Conservation (phyloP, 306 rosid species). For the Dalbergia cultrata region DNA sequence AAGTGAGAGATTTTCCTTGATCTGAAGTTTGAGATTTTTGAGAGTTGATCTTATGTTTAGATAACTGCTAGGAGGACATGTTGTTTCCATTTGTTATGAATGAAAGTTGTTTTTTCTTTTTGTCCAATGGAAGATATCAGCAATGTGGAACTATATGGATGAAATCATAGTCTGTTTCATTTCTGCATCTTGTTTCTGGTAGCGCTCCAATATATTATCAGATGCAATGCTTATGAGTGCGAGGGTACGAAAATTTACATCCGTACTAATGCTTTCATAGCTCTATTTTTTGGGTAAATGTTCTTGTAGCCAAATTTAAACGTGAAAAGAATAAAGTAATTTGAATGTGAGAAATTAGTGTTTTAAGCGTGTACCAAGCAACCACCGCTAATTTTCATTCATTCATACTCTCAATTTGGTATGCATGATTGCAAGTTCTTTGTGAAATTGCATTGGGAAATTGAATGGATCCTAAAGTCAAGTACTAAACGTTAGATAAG, state of each 20-base stretch:
- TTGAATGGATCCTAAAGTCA: too few relatives aligned
- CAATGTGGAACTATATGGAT: neutral
- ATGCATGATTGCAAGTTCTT: neutral
- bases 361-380: neutral
- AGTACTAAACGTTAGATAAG: too few relatives aligned
- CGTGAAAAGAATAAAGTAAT: neutral
- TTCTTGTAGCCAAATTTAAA: neutral
- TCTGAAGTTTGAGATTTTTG: constrained; percentile 39
- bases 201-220: neutral
- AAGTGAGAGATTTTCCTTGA: constrained; percentile 33
- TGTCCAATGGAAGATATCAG: constrained; percentile 16
- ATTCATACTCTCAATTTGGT: neutral
- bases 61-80: constrained; percentile 20
- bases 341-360: neutral
- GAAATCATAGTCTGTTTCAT: constrained; percentile 24
- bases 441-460: neutral
- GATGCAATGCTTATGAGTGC: neutral
- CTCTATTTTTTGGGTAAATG: neutral
- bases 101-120: constrained; percentile 21
- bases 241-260: neutral
- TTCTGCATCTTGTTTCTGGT: neutral
- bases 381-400: neutral
- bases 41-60: constrained; percentile 30
- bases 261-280: neutral
- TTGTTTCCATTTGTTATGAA: constrained; percentile 36